Base-by-base conservation (phyloP, 179 eudicot genomes). In the Spinacia oleracea region DNA sequence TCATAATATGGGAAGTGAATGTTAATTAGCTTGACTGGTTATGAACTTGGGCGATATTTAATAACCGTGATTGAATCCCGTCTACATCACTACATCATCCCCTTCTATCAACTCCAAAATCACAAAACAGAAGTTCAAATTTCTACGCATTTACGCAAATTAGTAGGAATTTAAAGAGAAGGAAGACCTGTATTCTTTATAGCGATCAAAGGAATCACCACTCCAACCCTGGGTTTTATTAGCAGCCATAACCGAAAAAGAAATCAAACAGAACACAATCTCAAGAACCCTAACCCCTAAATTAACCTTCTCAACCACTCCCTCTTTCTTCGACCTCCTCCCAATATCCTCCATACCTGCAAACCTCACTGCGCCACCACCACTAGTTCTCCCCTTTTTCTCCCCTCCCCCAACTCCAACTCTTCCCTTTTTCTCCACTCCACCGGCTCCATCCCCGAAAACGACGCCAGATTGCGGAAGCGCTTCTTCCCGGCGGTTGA, bases 141-240 rank as follows among this genome's bases (percentile, higher is more conserved):
- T n/a, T n/a, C n/a, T n/a, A n/a, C n/a, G n/a, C n/a, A n/a, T n/a
- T n/a, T n/a, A 38, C 51, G 21, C n/a, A 14, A 51, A 51, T 14
- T 0, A 58, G 27, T 25, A 58, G 35, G 25, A 72, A 48, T 12
- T 2, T 42, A 55, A 3, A 2, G 56, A 48, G 38, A 12, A 18
- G 8, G 12, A 77, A 14, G 56, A 89, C 98, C 95, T 88, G 88
- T 91, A 95, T 73, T 95, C 98, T 73, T 80, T 88, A 65, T 95
- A 91, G 8, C 97, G 97, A 84, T 93, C 91, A 77, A 89, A 95
- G 4, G 98, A 95, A 78, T 95, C 98, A 15, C 97, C 97, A 78
- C 87, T 89, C 98, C 98, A 95, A 7, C 98, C 98, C 78, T 89
- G 86, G 59, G 97, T 93, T 59, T 80, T 86, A 82, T 93, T 88